These are phyloP conservation scores for Blechomonas ayalai DNA, from an alignment of 208 protist genomes.

Conservation along the genomic window DNA sequence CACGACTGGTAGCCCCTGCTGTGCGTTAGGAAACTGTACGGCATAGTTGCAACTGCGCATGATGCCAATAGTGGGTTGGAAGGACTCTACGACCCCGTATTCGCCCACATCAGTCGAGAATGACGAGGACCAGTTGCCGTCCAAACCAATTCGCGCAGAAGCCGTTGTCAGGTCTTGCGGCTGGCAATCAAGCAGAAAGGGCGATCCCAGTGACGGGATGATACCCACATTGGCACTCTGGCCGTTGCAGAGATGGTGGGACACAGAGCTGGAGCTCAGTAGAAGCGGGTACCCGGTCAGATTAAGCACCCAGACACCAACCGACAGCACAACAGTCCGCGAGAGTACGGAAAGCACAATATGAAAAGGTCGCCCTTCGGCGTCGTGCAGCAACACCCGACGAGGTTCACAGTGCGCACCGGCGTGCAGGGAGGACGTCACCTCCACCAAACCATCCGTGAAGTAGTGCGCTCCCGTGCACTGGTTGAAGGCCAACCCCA, in stretches of 20 bases:
- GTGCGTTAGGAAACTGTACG: slow-evolving; percentile 60
- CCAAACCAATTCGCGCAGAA: slow-evolving; percentile 57
- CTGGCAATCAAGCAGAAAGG: slow-evolving; percentile 61
- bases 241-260: slow-evolving; percentile 39
- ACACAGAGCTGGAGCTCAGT: slow-evolving; percentile 37
- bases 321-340: slow-evolving; percentile 63
- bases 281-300: slow-evolving; percentile 73
- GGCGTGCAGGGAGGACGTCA: slow-evolving; percentile 28
- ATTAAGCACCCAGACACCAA: slow-evolving; percentile 72
- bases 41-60: slow-evolving; percentile 74
- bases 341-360: slow-evolving; percentile 58
- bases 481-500: slow-evolving; percentile 58
- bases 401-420: slow-evolving; percentile 43
- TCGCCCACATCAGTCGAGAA: slow-evolving; percentile 55
- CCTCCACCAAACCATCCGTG: slow-evolving; percentile 23
- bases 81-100: slow-evolving; percentile 51
- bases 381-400: slow-evolving; percentile 39
- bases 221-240: slow-evolving; percentile 55
- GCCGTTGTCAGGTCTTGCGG: slow-evolving; percentile 41
- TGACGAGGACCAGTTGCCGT: slow-evolving; percentile 51
- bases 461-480: slow-evolving; percentile 41
- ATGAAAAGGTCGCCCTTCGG: slow-evolving; percentile 47
- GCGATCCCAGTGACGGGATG: slow-evolving; percentile 61
- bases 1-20: slow-evolving; percentile 52
- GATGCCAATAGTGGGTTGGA: slow-evolving; percentile 21